A percentile compares a stretch with the other conserved stretches of the same genome.
These are phyloP conservation scores for Rhynchospora breviuscula DNA, from an alignment of 176 grass and related monocot species.

Conservation along the genomic window DNA sequence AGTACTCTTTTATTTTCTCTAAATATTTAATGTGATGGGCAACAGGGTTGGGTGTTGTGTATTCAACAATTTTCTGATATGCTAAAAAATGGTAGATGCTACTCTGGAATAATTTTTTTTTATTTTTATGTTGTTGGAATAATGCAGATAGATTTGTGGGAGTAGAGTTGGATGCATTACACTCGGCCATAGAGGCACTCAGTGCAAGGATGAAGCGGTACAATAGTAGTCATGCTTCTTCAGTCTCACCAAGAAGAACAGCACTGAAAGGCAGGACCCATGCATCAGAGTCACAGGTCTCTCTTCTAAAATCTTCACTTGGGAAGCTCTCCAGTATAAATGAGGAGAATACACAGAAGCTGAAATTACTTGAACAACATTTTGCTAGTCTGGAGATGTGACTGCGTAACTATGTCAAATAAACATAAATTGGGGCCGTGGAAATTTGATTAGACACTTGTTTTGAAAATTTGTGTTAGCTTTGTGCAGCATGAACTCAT, in stretches of 20 bases:
- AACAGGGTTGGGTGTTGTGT: background rate
- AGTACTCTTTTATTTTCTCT: background rate
- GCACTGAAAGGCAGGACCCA: conserved; percentile 26
- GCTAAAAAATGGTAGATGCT: background rate
- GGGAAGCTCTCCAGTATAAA: conserved; percentile 68
- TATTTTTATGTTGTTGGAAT: background rate
- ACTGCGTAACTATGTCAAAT: conserved; percentile 7
- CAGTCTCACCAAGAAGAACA: conserved; percentile 27
- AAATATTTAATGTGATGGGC: background rate
- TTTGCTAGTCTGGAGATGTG: conserved; percentile 62
- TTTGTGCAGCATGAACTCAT: background rate
- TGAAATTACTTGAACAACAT: conserved; percentile 59
- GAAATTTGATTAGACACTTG: background rate
- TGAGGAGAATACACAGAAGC: conserved; percentile 63
- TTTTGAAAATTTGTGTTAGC: background rate
- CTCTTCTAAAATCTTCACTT: conserved; percentile 64
- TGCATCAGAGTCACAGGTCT: conserved; percentile 56
- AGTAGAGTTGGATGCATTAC: conserved; percentile 76
- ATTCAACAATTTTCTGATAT: conserved; percentile 1
- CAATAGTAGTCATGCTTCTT: background rate
- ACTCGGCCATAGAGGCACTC: conserved; percentile 59
- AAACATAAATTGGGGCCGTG: background rate
- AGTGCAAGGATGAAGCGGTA: conserved; percentile 60
- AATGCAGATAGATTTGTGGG: conserved; percentile 64
- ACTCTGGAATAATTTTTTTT: background rate